Conservation (phyloP, 306 rosid species). For the Psophocarpus tetragonolobus region DNA sequence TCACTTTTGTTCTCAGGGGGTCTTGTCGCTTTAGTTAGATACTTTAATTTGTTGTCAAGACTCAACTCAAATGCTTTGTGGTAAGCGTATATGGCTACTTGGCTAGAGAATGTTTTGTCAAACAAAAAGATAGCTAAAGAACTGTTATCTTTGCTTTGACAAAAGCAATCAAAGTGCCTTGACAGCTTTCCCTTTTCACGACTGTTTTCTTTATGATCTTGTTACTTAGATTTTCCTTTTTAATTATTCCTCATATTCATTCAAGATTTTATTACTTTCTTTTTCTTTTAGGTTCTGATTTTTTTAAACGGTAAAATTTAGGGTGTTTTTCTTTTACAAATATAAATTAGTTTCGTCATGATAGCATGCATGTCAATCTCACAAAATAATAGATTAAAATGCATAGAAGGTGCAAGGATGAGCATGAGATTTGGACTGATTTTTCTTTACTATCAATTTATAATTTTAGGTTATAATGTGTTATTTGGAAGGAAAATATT, state of each 20-base stretch:
- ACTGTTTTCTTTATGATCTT: conserved; percentile 39
- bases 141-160: conserved; percentile 38
- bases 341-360: not conserved
- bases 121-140: conserved; percentile 31
- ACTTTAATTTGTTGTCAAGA: conserved; percentile 39
- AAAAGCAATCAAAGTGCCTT: conserved; percentile 53
- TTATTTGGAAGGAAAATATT: not conserved
- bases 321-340: not conserved
- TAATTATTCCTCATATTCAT: conserved; percentile 29
- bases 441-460: not conserved
- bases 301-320: not conserved
- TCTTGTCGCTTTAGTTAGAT: conserved; percentile 35
- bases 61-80: conserved; percentile 19
- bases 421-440: not conserved
- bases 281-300: conserved; percentile 11
- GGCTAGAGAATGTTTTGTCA: conserved; percentile 46
- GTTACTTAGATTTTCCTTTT: conserved; percentile 30
- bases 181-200: conserved; percentile 47
- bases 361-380: not conserved
- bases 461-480: not conserved
- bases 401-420: not conserved
- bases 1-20: conserved; percentile 43
- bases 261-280: conserved; percentile 13
- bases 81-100: conserved; percentile 33
- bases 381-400: not conserved